phyloP scores from a whole-genome alignment of 2,329 filamentous ascomycete genomes.

The Talaromyces sp. region DNA sequence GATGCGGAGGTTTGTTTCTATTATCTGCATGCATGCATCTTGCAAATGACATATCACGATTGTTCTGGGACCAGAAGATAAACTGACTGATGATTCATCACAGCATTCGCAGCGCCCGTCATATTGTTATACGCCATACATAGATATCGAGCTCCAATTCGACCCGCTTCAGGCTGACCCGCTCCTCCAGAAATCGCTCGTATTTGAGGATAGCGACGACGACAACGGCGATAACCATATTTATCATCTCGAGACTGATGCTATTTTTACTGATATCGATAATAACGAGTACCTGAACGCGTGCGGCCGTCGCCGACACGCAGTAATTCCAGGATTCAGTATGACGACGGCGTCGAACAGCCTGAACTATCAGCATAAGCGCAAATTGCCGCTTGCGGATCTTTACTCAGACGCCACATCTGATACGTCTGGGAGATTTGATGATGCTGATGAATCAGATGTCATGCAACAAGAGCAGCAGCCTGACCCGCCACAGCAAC shows the following conservation, averaged over 20 bases:
- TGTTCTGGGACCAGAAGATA: background rate
- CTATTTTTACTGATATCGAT: background rate
- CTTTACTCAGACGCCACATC: slow-evolving; percentile 20
- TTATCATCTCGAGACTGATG: background rate
- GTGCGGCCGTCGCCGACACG: background rate
- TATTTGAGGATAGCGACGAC: slow-evolving; percentile 11
- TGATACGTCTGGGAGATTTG: slow-evolving; percentile 31
- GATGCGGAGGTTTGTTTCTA: slow-evolving; percentile 8
- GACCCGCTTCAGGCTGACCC: slow-evolving; percentile 20
- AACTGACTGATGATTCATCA: background rate
- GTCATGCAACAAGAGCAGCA: background rate
- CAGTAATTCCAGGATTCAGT: background rate
- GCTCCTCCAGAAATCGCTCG: slow-evolving; percentile 23
- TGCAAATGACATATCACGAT: background rate
- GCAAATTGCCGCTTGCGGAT: slow-evolving; percentile 24
- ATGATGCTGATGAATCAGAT: slow-evolving; percentile 29
- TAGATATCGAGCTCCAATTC: slow-evolving; percentile 17
- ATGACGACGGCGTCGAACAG: background rate
- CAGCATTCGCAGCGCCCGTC: background rate
- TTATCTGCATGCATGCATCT: background rate
- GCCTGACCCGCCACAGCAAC: too few relatives aligned
- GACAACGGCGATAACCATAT: background rate
- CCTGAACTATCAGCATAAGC: slow-evolving; percentile 19
- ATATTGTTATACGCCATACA: slow-evolving; percentile 7
- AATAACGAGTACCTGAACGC: background rate